Percentiles rank a stretch among this genome's conserved stretches.
phyloP scores from a whole-genome alignment of 176 grass and related monocot species.

The Musa acuminata region DNA sequence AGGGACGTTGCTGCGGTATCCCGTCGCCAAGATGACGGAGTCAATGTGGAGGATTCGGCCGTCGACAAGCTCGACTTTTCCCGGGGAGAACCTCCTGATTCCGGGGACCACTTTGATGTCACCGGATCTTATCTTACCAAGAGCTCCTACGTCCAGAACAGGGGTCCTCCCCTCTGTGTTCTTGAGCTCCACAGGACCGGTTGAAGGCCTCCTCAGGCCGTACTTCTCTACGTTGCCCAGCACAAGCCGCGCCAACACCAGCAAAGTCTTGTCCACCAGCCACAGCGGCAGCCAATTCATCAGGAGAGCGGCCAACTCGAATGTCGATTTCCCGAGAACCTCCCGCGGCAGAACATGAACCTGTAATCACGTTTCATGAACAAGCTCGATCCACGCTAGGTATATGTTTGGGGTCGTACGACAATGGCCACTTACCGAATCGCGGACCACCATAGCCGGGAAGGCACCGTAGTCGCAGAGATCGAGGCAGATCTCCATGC shows the following conservation, averaged over 20 bases:
- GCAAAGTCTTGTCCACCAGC: conserved; percentile 58
- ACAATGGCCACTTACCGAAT: conserved; percentile 42
- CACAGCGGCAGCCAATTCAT: conserved; percentile 51
- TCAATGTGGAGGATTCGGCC: conserved; percentile 38
- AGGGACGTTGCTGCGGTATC: conserved; percentile 72
- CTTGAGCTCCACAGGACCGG: conserved; percentile 58
- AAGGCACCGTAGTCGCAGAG: conserved; percentile 69
- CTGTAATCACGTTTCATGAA: conserved; percentile 15
- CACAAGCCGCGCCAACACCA: conserved; percentile 40
- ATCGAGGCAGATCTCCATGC: conserved; percentile 85
- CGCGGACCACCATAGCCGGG: conserved; percentile 69
- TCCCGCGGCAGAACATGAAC: conserved; percentile 74
- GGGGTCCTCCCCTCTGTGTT: conserved; percentile 62
- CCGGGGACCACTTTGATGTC: conserved; percentile 60
- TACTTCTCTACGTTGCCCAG: conserved; percentile 49
- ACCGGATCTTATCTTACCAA: conserved; percentile 54
- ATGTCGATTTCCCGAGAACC: conserved; percentile 60
- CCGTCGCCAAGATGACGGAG: conserved; percentile 62
- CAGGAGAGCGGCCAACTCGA: conserved; percentile 50
- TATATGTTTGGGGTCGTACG: too few species aligned
- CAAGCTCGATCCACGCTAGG: background rate
- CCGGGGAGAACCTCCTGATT: conserved; percentile 34
- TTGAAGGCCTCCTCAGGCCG: conserved; percentile 41
- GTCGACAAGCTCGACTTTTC: conserved; percentile 48
- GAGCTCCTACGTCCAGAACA: conserved; percentile 63